Evolutionary conservation across 768 basidiomycete genomes (phyloP).

Genomic region (Myochromella boudieri): DNA sequence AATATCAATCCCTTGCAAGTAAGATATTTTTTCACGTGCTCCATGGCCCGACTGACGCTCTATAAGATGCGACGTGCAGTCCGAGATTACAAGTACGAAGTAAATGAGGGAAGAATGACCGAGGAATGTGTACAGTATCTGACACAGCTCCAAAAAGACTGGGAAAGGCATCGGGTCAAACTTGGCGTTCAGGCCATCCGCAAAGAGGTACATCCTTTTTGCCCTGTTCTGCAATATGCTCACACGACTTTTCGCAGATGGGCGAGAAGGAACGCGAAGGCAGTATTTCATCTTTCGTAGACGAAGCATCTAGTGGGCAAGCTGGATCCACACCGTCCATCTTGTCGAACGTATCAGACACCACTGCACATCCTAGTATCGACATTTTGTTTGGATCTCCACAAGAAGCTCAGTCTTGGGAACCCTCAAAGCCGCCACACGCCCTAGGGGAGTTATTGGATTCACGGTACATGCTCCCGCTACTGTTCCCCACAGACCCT

Average conservation of each 20-base stretch:
- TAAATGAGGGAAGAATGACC: conserved; percentile 88
- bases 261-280: conserved; percentile 66
- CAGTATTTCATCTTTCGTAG: conserved; percentile 46
- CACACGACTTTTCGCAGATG: conserved; percentile 44
- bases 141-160: conserved; percentile 93
- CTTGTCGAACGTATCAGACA: conserved; percentile 33
- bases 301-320: conserved; percentile 36
- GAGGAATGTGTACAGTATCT: conserved; percentile 96
- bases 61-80: conserved; percentile 88
- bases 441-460: conserved; percentile 90
- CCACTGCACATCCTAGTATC: conserved; percentile 51
- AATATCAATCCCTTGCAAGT: conserved; percentile 92
- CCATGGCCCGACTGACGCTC: conserved; percentile 5
- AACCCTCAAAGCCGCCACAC: conserved; percentile 74
- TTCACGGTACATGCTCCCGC: conserved; percentile 89
- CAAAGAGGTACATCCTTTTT: conserved; percentile 59
- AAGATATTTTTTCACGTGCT: not conserved
- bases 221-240: not conserved
- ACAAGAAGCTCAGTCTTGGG: conserved; percentile 69
- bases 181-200: conserved; percentile 82
- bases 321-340: conserved; percentile 34
- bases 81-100: conserved; percentile 91
- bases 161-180: conserved; percentile 90
- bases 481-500: conserved; percentile 80
- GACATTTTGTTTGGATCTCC: conserved; percentile 79